A percentile compares a stretch with the other conserved stretches of the same genome.
Evolutionary conservation across 1,284 basidiomycete species (phyloP).

Genomic region (Marasmius oreades): DNA sequence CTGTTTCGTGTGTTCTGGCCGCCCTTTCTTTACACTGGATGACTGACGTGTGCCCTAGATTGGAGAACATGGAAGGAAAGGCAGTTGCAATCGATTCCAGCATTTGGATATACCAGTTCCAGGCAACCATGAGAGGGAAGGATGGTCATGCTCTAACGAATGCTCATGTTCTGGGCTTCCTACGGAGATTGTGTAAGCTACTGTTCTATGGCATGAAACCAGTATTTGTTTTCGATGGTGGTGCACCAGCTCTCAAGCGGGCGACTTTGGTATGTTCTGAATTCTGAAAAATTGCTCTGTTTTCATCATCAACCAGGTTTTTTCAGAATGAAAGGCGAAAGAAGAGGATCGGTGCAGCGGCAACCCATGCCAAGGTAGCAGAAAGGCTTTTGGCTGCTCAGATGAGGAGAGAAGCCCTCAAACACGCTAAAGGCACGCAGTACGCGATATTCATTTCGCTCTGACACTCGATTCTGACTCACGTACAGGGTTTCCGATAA

Average conservation of each 20-base stretch:
- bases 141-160: slow-evolving; percentile 90
- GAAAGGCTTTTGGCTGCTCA: slow-evolving; percentile 93
- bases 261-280: slow-evolving; percentile 71
- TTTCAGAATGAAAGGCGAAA: slow-evolving; percentile 77
- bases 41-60: slow-evolving; percentile 38
- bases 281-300: neutral
- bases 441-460: slow-evolving; percentile 22
- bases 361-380: slow-evolving; percentile 81
- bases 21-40: slow-evolving; percentile 6
- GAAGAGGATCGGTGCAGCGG: slow-evolving; percentile 85
- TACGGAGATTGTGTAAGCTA: slow-evolving; percentile 90
- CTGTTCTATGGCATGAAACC: slow-evolving; percentile 96
- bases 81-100: slow-evolving; percentile 95
- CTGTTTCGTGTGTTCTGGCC: slow-evolving; percentile 66
- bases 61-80: slow-evolving; percentile 91
- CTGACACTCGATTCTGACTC: slow-evolving; percentile 15
- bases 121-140: slow-evolving; percentile 98
- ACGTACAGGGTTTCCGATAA: slow-evolving; percentile 19
- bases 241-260: slow-evolving; percentile 85
- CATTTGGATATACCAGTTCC: slow-evolving; percentile 99
- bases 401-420: slow-evolving; percentile 86
- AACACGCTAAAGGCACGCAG: slow-evolving; percentile 54
- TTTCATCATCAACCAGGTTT: neutral
- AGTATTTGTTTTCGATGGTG: slow-evolving; percentile 97
- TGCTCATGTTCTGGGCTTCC: slow-evolving; percentile 93